A percentile compares a stretch with the other conserved stretches of the same genome.
phyloP scores from a whole-genome alignment of 1,284 basidiomycete species.

The Thelephora terrestris region DNA sequence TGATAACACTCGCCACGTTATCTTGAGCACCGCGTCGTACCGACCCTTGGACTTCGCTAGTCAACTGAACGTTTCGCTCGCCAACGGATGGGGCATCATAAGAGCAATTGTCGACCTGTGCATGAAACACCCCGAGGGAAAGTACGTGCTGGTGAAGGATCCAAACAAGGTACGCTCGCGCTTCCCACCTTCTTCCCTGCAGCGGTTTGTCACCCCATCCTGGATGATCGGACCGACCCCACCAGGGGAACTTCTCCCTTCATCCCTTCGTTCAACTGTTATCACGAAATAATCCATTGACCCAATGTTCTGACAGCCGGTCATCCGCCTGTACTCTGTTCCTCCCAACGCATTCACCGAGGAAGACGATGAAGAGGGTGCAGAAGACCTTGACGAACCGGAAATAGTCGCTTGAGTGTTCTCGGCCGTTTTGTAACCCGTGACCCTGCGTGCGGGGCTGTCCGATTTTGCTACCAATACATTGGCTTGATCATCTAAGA shows the following conservation, averaged over 20 bases:
- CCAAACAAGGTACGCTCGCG: conserved; percentile 76
- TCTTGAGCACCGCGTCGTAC: conserved; percentile 91
- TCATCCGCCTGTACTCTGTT: conserved; percentile 89
- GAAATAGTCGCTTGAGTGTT: conserved; percentile 24
- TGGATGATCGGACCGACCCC: too few species aligned
- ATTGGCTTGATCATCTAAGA: too few species aligned
- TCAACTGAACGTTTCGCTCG: conserved; percentile 91
- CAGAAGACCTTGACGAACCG: conserved; percentile 39
- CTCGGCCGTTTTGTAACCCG: conserved; percentile 2
- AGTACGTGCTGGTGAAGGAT: conserved; percentile 92
- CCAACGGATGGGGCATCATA: conserved; percentile 99
- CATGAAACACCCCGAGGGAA: conserved; percentile 93
- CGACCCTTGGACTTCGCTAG: conserved; percentile 91
- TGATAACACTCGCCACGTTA: conserved; percentile 92
- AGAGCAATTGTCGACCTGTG: conserved; percentile 87
- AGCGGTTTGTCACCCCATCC: neutral
- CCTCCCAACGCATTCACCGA: conserved; percentile 78
- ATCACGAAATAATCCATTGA: conserved; percentile 9
- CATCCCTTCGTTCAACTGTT: neutral
- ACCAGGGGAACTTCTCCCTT: neutral
- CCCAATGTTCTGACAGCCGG: conserved; percentile 44
- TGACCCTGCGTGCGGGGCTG: neutral
- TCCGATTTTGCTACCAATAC: too few species aligned
- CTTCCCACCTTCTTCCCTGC: conserved; percentile 2
- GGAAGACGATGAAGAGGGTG: conserved; percentile 47